Conservation (phyloP, 1,284 basidiomycete genomes). For the Ceratobasidium sp. region DNA sequence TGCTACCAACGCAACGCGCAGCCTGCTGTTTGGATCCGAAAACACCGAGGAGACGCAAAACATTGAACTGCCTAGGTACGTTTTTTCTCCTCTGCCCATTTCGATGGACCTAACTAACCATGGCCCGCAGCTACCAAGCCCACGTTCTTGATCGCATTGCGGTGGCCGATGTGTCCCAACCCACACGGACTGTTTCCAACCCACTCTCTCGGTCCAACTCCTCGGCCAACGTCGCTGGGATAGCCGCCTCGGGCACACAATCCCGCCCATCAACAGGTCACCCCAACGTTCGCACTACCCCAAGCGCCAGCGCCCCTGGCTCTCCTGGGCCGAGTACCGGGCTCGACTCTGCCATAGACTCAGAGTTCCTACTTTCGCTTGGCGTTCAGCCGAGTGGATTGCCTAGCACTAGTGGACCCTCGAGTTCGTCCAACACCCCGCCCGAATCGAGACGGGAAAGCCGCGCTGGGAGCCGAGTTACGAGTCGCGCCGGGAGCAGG, state of each 20-base stretch:
- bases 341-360: slow-evolving; percentile 80
- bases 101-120: not conserved
- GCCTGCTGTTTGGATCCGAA: slow-evolving; percentile 68
- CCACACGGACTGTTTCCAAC: slow-evolving; percentile 36
- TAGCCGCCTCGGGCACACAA: slow-evolving; percentile 55
- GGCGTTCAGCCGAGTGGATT: slow-evolving; percentile 57
- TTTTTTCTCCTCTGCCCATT: not conserved
- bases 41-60: slow-evolving; percentile 65
- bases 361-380: slow-evolving; percentile 79
- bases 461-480: slow-evolving; percentile 54
- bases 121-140: slow-evolving; percentile 47
- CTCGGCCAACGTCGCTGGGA: slow-evolving; percentile 27
- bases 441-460: slow-evolving; percentile 53
- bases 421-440: slow-evolving; percentile 53
- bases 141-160: slow-evolving; percentile 43
- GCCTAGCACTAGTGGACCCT: slow-evolving; percentile 50
- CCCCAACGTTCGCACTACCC: slow-evolving; percentile 50
- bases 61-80: slow-evolving; percentile 85
- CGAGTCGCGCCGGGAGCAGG: slow-evolving; percentile 58
- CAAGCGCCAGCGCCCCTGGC: slow-evolving; percentile 22
- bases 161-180: slow-evolving; percentile 33
- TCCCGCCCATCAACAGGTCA: slow-evolving; percentile 57
- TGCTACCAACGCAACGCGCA: slow-evolving; percentile 77
- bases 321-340: slow-evolving; percentile 52
- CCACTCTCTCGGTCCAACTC: slow-evolving; percentile 27